Base-by-base conservation (phyloP, 441 rosid genomes). In the Theobroma grandiflorum region DNA sequence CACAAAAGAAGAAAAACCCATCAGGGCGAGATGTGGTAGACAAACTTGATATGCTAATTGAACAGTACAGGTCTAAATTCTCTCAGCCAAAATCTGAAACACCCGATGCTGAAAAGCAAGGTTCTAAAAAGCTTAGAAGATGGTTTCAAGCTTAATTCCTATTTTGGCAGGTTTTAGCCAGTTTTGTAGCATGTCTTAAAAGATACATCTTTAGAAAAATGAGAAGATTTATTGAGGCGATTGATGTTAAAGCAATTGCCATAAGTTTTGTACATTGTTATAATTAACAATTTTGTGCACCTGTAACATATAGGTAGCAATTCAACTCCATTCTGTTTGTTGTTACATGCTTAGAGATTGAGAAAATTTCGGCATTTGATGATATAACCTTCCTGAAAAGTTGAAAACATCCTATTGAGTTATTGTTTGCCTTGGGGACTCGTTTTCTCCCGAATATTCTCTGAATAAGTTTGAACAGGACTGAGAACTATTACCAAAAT, bases 21-120 rank as follows among this genome's bases (percentile, higher is more conserved):
- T 76, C 80, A 16, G 93, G 90, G 42, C 72, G 81, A 59, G 97
- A 92, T 16, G 89, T 74, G 9, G 86, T 79, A 3, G 98, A 93
- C 86, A 89, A 89, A 78, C 94, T 93, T 2, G 98, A 96, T 84
- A 49, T 83, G 86, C 80, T 93, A 87, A 90, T 93, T 10, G 93
- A 93, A 80, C 90, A 84, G 77, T 93, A 96, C 85, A 89, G 77
- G 69, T 83, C 93, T 10, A 95, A 93, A 85, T 95, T 90, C 84
- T 82, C 95, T 1, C 91, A 83, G 84, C 92, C 57, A 20, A 85
- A 79, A 75, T 87, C 90, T 67, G 84, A 86, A 75, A 89, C 86
- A 85, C 26, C 85, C 2, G 90, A 82, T 1, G 87, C 89, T 14
- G 80, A 79, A 62, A 91, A 86, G 73, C 88, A 86, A 58, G 86